A percentile compares a stretch with the other conserved stretches of the same genome.
Conservation (phyloP, 129 eudicot species). For the Centella asiatica region DNA sequence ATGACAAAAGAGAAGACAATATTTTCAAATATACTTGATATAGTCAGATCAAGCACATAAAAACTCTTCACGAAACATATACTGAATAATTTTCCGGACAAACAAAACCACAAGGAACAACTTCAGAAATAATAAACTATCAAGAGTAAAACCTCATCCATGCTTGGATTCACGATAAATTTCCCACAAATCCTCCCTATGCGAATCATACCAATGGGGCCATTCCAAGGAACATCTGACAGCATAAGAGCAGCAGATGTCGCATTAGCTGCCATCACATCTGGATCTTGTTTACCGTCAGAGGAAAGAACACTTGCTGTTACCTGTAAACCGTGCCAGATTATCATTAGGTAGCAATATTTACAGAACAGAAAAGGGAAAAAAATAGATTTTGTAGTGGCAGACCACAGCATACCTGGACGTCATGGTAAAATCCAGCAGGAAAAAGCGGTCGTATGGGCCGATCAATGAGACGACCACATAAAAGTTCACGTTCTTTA, state of each 20-base stretch:
- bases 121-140: background rate
- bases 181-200: conserved; percentile 83
- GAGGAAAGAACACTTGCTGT: conserved; percentile 93
- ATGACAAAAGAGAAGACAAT: no score
- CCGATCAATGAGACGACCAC: conserved; percentile 90
- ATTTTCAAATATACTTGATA: no score
- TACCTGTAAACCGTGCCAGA: conserved; percentile 37
- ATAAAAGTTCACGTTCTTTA: conserved; percentile 81
- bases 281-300: conserved; percentile 99
- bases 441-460: conserved; percentile 97
- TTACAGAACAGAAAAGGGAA: background rate
- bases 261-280: conserved; percentile 96
- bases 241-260: conserved; percentile 97
- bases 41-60: no score
- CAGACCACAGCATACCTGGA: conserved; percentile 45
- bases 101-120: background rate
- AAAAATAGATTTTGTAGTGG: background rate
- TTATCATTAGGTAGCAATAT: background rate
- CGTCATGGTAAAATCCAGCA: conserved; percentile 87
- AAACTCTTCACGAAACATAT: background rate
- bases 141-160: conserved; percentile 71
- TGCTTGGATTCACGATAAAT: conserved; percentile 78
- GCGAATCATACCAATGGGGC: conserved; percentile 95
- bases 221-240: conserved; percentile 97
- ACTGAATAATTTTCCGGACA: background rate